Percentiles rank a stretch among this genome's conserved stretches.
These are phyloP conservation scores for Cytospora schulzeri DNA, from an alignment of 2,329 filamentous ascomycete genomes.

Conservation along the genomic window DNA sequence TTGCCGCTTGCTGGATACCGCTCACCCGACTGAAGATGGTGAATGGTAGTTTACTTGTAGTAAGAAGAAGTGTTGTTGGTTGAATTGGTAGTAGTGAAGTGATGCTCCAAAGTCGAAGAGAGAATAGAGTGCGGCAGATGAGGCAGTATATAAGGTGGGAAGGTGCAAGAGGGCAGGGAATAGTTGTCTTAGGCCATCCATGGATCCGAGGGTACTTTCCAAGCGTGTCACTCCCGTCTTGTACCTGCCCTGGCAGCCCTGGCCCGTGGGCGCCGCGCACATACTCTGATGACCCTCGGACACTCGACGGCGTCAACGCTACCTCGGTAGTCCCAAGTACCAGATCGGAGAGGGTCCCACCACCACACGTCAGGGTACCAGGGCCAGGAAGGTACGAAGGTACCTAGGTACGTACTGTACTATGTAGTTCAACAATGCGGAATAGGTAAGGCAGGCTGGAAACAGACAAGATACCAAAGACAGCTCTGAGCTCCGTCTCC, in stretches of 20 bases:
- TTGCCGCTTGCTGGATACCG: not conserved
- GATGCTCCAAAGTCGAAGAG: slow-evolving; percentile 17
- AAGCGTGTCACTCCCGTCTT: not conserved
- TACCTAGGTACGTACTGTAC: too few relatives aligned
- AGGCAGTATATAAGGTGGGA: not conserved
- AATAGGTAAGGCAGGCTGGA: not conserved
- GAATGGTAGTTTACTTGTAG: not conserved
- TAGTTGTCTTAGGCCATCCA: slow-evolving; percentile 5
- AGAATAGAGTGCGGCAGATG: not conserved
- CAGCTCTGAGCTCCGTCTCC: not conserved
- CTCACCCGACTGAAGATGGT: not conserved
- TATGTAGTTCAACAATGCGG: not conserved
- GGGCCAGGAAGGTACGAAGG: too few relatives aligned
- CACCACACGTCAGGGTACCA: not conserved
- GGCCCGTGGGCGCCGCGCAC: not conserved
- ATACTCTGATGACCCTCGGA: not conserved
- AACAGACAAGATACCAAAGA: not conserved
- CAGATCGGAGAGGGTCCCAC: not conserved
- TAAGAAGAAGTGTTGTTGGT: not conserved
- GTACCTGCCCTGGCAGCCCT: not conserved
- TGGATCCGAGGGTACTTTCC: not conserved
- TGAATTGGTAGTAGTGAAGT: slow-evolving; percentile 6
- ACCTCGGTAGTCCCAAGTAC: slow-evolving; percentile 1
- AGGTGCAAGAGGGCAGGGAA: slow-evolving; percentile 10
- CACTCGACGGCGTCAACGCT: not conserved